Conservation (phyloP, 495 filamentous ascomycete genomes). For the Lasiosphaeris hirsuta region DNA sequence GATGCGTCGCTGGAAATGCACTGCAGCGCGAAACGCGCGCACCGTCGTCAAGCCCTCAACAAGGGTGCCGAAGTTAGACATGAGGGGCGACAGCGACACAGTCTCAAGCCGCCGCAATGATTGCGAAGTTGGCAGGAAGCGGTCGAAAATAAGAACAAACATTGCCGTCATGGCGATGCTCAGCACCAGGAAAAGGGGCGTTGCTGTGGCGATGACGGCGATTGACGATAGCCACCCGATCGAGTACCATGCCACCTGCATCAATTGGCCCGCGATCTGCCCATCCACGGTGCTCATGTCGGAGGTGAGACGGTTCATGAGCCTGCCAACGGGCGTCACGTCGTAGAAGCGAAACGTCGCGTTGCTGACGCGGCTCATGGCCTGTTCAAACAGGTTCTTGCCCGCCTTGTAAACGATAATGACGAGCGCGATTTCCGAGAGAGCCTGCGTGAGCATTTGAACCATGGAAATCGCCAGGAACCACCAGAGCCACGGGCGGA, state of each 20-base stretch:
- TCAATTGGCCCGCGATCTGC: slow-evolving; percentile 66
- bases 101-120: slow-evolving; percentile 77
- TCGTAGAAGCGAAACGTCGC: slow-evolving; percentile 87
- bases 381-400: slow-evolving; percentile 64
- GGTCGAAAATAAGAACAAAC: slow-evolving; percentile 66
- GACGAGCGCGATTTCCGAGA: slow-evolving; percentile 59
- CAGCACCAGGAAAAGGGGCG: slow-evolving; percentile 70
- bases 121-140: slow-evolving; percentile 78
- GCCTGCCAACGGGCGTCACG: slow-evolving; percentile 73
- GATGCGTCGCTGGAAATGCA: slow-evolving; percentile 70
- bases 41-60: slow-evolving; percentile 78
- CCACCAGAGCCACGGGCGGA: slow-evolving; percentile 67
- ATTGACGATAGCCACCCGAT: slow-evolving; percentile 71
- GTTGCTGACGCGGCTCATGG: slow-evolving; percentile 65
- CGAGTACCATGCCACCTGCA: slow-evolving; percentile 57
- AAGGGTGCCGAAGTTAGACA: slow-evolving; percentile 82
- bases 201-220: slow-evolving; percentile 69
- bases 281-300: slow-evolving; percentile 84
- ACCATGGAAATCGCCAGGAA: slow-evolving; percentile 60
- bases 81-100: slow-evolving; percentile 75
- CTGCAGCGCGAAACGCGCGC: slow-evolving; percentile 68
- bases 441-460: slow-evolving; percentile 52
- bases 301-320: slow-evolving; percentile 84
- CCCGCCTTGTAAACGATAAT: slow-evolving; percentile 72
- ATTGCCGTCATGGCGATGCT: slow-evolving; percentile 57